Base-by-base conservation (phyloP, 2,329 filamentous ascomycete genomes). In the Paracamarosporium sp. region DNA sequence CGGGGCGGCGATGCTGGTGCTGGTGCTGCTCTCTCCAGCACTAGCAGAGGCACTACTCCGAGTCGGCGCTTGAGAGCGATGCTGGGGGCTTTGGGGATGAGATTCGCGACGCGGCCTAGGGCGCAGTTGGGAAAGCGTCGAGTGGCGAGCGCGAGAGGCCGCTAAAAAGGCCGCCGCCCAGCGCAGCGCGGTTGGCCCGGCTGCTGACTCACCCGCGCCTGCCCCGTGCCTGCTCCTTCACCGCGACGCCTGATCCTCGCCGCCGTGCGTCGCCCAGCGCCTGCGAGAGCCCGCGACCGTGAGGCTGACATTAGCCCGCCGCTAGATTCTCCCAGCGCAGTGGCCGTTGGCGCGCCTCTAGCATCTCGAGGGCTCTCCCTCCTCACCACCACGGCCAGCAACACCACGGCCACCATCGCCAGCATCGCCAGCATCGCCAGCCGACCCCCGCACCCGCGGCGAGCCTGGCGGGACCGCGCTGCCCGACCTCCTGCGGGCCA, bases 101-200 rank as follows among this genome's bases (percentile, higher is more conserved):
- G 72, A 75, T 74, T 74, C 67, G 73, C 73, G 72, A 75, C 63
- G 72, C 62, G 68, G 69, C 57, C 72, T 75, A 75, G 67, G 56
- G 67, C 70, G 54, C 69, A 74, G 71, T 59, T 63, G 73, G 74
- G 70, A 76, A 74, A 72, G 72, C 67, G 64, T 62, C 59, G 57
- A 65, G 68, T 66, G 70, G 63, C 64, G 62, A 65, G 61, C n/a
- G 67, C 56, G 50, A 52, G 43, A 48, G 44, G 25, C 53, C 55
- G 55, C 51, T 53, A 64, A 62, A 59, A 63, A 53, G 54, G 58
- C 51, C 58, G 54, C 36, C 41, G 50, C 53, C 53, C 45, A 48
- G 13, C 48, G n/a, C 17, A 30, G 27, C 31, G 40, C 41, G 47
- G 46, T 25, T 20, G 41, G 28, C 22, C 24, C 52, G 43, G 44